Conservation (phyloP, 768 basidiomycete genomes). For the Cyclocybe aegerita region DNA sequence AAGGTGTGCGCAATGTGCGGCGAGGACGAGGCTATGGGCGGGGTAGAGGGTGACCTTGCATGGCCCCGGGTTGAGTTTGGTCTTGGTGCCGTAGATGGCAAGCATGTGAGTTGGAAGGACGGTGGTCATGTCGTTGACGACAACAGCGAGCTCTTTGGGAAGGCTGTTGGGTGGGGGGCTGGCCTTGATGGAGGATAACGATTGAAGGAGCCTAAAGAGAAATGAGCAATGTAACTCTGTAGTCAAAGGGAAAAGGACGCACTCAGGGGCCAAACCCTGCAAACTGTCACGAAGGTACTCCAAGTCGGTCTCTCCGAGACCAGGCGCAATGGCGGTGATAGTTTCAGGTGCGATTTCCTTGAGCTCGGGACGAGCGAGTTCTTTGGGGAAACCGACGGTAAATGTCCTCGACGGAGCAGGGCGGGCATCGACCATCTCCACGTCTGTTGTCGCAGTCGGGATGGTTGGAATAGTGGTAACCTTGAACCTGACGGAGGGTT, state of each 20-base stretch:
- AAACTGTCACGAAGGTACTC: slow-evolving; percentile 56
- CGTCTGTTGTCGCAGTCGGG: slow-evolving; percentile 14
- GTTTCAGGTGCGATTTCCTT: slow-evolving; percentile 44
- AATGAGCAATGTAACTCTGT: neutral
- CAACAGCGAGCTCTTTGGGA: slow-evolving; percentile 43
- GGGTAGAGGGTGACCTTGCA: slow-evolving; percentile 54
- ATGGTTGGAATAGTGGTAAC: slow-evolving; percentile 14
- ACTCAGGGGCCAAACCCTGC: slow-evolving; percentile 41
- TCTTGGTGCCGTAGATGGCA: slow-evolving; percentile 36
- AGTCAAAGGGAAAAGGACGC: slow-evolving; percentile 18
- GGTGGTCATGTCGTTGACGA: slow-evolving; percentile 31
- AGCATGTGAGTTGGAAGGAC: slow-evolving; percentile 53
- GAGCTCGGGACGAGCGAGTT: slow-evolving; percentile 52
- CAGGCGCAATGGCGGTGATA: slow-evolving; percentile 49
- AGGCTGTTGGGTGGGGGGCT: slow-evolving; percentile 30
- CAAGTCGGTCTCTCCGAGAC: slow-evolving; percentile 43
- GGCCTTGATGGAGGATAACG: slow-evolving; percentile 35
- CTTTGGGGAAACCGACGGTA: slow-evolving; percentile 45
- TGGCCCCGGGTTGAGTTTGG: slow-evolving; percentile 14
- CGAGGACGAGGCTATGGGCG: slow-evolving; percentile 68
- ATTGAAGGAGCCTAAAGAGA: slow-evolving; percentile 34
- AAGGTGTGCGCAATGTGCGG: slow-evolving; percentile 65
- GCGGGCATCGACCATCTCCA: slow-evolving; percentile 31
- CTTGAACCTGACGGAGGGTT: slow-evolving; percentile 27
- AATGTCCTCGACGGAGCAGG: slow-evolving; percentile 17